phyloP scores from a whole-genome alignment of 2,329 filamentous ascomycete genomes.

The Phoma sp. region DNA sequence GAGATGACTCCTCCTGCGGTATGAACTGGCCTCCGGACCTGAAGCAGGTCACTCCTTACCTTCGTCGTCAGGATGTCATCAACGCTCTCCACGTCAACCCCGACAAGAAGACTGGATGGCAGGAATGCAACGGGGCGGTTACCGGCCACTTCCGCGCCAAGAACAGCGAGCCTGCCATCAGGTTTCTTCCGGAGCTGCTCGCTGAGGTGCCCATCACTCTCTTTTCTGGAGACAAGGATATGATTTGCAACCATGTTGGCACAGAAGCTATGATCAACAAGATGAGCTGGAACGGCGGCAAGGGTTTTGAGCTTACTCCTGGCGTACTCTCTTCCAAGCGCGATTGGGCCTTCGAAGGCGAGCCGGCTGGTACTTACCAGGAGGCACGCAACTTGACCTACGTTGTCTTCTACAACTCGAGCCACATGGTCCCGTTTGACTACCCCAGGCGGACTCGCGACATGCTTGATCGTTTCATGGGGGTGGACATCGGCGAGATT shows the following conservation, averaged over 20 bases:
- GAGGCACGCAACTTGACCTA: slow-evolving; percentile 95
- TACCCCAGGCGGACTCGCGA: slow-evolving; percentile 84
- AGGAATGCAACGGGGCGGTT: slow-evolving; percentile 85
- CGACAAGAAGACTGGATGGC: slow-evolving; percentile 87
- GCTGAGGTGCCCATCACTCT: slow-evolving; percentile 79
- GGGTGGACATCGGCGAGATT: slow-evolving; percentile 87
- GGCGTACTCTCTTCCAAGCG: slow-evolving; percentile 91
- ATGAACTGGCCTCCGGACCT: slow-evolving; percentile 99
- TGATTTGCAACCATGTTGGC: slow-evolving; percentile 97
- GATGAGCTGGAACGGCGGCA: slow-evolving; percentile 89
- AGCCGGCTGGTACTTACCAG: slow-evolving; percentile 90
- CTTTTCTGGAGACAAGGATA: slow-evolving; percentile 91
- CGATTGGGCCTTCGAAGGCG: slow-evolving; percentile 91
- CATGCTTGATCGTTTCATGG: slow-evolving; percentile 97
- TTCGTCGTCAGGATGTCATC: slow-evolving; percentile 80
- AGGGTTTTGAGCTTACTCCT: slow-evolving; percentile 85
- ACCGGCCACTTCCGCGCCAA: slow-evolving; percentile 71
- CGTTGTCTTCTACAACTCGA: slow-evolving; percentile 91
- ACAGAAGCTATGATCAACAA: slow-evolving; percentile 91
- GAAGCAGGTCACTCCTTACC: slow-evolving; percentile 76
- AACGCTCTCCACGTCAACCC: slow-evolving; percentile 80
- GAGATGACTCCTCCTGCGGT: slow-evolving; percentile 82
- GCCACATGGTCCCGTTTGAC: slow-evolving; percentile 98
- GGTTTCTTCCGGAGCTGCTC: slow-evolving; percentile 78
- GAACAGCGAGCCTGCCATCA: slow-evolving; percentile 75